Evolutionary conservation across 1,139 yeast species (phyloP), one percentile per base, ranked within the genome.

Genomic region (Casaregolazyma suthepensis): DNA sequence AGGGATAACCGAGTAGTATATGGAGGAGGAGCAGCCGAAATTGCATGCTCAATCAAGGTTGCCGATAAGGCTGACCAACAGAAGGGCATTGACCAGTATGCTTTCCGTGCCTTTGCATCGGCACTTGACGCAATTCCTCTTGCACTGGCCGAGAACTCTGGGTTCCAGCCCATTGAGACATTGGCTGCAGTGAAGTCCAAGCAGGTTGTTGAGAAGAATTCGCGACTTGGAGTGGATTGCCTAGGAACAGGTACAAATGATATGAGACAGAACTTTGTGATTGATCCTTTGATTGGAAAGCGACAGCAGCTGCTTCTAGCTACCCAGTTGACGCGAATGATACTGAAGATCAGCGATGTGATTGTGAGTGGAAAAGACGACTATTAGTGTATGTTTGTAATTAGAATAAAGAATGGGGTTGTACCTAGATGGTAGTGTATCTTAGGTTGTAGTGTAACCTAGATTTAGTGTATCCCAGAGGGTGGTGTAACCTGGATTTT

Each of bases 21-120:
- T 67, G 99, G 99, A 59, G 99, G 99, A 62, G 99, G 99, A 63
- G 96, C 99, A 19, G 94, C 98, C 23, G 99, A 94, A 73, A 82
- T 93, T 54, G 78, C 97, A 1, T 87, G 96, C 75, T 90, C 98
- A 15, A 74, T 93, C 61, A 95, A 96, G 10, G 96, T 94, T 18
- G 79, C 91, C 54, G 89, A 85, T 52, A 96, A 87, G 59, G 98
- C 98, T 43, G 97, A 91, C 70, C 83, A 81, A 66, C 95, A 88
- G 71, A 84, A 83, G 65, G 98, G 98, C 56, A 91, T 93, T 61
- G 98, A 91, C 67, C 99, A 93, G 74, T 93, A 93, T 70, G 98
- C 98, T 1, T 90, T 93, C 81, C 83, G 97, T 67, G 96, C 97
- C 0, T 94, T 93, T 70, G 80, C 98, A 6, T 79, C 79, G 59